phyloP scores from a whole-genome alignment of 2,329 filamentous ascomycete genomes.

The Chalara sp. region DNA sequence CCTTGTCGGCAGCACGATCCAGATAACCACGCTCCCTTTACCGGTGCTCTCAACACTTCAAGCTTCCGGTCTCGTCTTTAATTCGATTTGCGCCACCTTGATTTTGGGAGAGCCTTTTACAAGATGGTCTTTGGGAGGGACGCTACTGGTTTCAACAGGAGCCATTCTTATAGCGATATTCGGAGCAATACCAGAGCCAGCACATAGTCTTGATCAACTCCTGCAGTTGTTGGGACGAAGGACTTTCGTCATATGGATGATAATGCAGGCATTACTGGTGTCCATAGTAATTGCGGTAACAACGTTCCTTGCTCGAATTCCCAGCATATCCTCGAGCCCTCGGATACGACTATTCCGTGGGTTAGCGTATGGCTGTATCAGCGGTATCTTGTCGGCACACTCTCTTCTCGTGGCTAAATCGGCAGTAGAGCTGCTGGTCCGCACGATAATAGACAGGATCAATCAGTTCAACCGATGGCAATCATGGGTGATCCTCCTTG shows the following conservation, averaged over 20 bases:
- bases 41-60: slow-evolving; percentile 93
- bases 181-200: slow-evolving; percentile 87
- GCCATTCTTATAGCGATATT: slow-evolving; percentile 92
- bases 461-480: slow-evolving; percentile 97
- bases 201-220: slow-evolving; percentile 79
- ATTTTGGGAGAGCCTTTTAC: slow-evolving; percentile 94
- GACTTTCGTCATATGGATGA: slow-evolving; percentile 86
- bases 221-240: slow-evolving; percentile 65
- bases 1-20: slow-evolving; percentile 88
- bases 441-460: slow-evolving; percentile 73
- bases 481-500: slow-evolving; percentile 84
- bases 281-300: slow-evolving; percentile 58
- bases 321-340: slow-evolving; percentile 49
- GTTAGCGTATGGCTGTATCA: slow-evolving; percentile 81
- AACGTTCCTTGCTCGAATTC: slow-evolving; percentile 46
- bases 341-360: slow-evolving; percentile 72
- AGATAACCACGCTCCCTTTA: slow-evolving; percentile 91
- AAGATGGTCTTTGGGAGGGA: slow-evolving; percentile 84
- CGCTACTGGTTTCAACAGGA: slow-evolving; percentile 76
- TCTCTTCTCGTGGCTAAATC: slow-evolving; percentile 91
- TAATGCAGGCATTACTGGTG: slow-evolving; percentile 68
- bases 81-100: slow-evolving; percentile 92
- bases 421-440: slow-evolving; percentile 86
- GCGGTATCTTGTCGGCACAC: slow-evolving; percentile 90
- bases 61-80: slow-evolving; percentile 94